Conservation (phyloP, 2,329 filamentous ascomycete species). For the Conoideocrella luteorostrata region DNA sequence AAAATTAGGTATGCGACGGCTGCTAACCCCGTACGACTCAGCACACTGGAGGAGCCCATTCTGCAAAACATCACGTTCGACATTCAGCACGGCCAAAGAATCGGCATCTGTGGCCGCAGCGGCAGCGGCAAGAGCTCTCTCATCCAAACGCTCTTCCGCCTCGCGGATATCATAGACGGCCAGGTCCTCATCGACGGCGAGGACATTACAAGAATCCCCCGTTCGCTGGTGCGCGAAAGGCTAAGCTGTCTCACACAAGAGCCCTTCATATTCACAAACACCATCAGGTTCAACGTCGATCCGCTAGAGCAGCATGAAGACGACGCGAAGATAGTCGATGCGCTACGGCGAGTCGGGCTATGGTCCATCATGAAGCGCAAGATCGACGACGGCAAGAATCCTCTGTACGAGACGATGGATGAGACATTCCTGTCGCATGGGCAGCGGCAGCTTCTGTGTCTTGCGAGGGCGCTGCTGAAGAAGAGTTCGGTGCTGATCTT, state of each 20-base stretch:
- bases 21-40: neutral
- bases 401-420: conserved; percentile 26
- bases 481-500: no score
- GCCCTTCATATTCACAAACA: conserved; percentile 42
- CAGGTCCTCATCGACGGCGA: conserved; percentile 39
- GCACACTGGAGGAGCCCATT: conserved; percentile 14
- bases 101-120: conserved; percentile 40
- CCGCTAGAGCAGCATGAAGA: conserved; percentile 33
- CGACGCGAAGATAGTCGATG: conserved; percentile 33
- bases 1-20: neutral
- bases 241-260: conserved; percentile 48
- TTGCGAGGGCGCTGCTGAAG: conserved; percentile 25
- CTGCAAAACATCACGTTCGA: conserved; percentile 25
- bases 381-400: no score
- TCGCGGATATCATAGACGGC: conserved; percentile 38
- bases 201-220: conserved; percentile 24
- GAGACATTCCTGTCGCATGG: conserved; percentile 30
- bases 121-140: conserved; percentile 33
- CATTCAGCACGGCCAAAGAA: conserved; percentile 28
- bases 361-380: conserved; percentile 36
- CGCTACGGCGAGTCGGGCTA: conserved; percentile 41
- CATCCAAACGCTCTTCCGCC: conserved; percentile 38
- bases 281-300: conserved; percentile 44
- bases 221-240: conserved; percentile 20
- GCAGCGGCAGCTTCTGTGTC: conserved; percentile 26